Conservation (phyloP, 345 rosid genomes). For the Gossypium herbaceum region DNA sequence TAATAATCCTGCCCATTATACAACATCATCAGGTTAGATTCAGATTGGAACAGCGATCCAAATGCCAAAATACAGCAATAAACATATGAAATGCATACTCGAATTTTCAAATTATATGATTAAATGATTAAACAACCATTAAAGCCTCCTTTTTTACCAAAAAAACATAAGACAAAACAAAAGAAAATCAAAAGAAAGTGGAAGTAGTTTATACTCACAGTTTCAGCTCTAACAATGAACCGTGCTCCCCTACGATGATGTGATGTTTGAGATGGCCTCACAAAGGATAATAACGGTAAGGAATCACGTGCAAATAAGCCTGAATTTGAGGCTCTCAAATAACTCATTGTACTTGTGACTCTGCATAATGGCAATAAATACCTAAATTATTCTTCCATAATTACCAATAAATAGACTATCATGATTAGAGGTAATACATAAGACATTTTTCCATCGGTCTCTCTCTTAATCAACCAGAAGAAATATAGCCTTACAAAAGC, state of each 20-base stretch:
- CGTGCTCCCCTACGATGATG: conserved; percentile 53
- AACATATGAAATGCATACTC: not conserved
- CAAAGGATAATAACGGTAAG: conserved; percentile 45
- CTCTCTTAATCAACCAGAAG: not conserved
- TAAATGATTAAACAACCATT: not conserved
- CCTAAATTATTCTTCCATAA: conserved; percentile 11
- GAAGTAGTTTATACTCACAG: conserved; percentile 49
- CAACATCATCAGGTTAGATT: not conserved
- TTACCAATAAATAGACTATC: not conserved
- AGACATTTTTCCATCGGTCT: not conserved
- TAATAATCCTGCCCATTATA: conserved; percentile 68
- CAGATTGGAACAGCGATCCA: not conserved
- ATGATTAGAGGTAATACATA: not conserved
- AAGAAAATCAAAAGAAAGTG: conserved; percentile 6
- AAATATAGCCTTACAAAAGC: not conserved
- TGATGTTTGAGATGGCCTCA: conserved; percentile 38
- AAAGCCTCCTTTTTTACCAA: not conserved
- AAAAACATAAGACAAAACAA: not conserved
- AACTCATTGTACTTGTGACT: conserved; percentile 35
- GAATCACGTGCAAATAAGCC: conserved; percentile 59
- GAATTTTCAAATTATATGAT: not conserved
- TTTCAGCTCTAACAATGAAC: conserved; percentile 74
- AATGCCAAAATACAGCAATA: not conserved
- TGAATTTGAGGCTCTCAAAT: conserved; percentile 56
- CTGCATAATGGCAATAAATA: conserved; percentile 27